Evolutionary conservation across 306 rosid genomes (phyloP), one percentile per base, ranked within the genome.

Genomic region (Mimosa bimucronata): DNA sequence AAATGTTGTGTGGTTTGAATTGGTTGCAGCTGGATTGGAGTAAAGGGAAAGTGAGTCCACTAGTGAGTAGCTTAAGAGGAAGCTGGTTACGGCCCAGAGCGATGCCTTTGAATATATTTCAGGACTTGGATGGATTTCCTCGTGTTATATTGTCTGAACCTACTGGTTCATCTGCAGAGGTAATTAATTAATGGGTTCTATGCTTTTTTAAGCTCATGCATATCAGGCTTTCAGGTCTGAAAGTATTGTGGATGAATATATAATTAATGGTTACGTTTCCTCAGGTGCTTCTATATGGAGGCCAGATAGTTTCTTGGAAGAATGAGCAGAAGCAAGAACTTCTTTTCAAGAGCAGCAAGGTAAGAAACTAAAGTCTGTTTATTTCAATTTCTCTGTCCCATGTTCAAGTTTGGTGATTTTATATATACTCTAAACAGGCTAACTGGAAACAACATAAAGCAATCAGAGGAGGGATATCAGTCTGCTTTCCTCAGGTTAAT

Each of bases 221-320:
- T 21, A 23, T 28, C 11, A 61, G 18, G 67, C 67, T 28, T 28
- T 28, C 37, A 61, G 16, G 19, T 28, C 7, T 28, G 38, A 61
- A 4, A 4, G n/a, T 26, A 5, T 6, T 34, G n/a, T 66, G 44
- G 73, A 31, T 16, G 42, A 55, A 70, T 15, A 48, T 48, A 48
- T 34, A 34, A 2, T 2, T 34, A 34, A 34, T 34, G 5, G 3
- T 34, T 34, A 34, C 5, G 67, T 85, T 81, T 85, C 88, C 79
- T 84, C 88, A 92, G 97, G 94, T 92, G 78, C 88, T 88, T 68
- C 89, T 92, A 14, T 85, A 90, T 68, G 97, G 97, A 58, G 97
- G 91, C 23, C 94, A 88, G 79, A 85, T 92, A 52, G 85, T 90
- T 66, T 90, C 97, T 6, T 92, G 97, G 97, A 92, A 92, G 87